Percentiles rank a stretch among this genome's conserved stretches.
Evolutionary conservation across 2,329 filamentous ascomycete genomes (phyloP).

Genomic region (Colletotrichum sp.): DNA sequence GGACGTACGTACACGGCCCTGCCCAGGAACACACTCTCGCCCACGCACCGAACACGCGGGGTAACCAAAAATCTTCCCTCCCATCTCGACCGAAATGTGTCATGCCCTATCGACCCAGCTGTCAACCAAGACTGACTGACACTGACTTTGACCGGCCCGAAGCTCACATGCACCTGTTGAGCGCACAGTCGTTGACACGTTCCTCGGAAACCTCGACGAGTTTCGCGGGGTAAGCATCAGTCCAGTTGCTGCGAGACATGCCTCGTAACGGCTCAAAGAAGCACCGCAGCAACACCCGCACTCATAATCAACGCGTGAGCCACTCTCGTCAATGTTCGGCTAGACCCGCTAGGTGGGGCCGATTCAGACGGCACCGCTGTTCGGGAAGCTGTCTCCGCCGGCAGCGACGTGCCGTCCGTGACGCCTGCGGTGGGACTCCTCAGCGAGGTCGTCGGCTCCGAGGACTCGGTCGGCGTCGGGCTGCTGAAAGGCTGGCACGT

Average conservation of each 20-base stretch:
- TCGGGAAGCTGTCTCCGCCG: neutral
- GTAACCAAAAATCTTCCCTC: neutral
- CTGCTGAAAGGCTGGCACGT: neutral
- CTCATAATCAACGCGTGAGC: neutral
- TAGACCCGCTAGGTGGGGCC: neutral
- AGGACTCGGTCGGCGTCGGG: neutral
- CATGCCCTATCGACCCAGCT: neutral
- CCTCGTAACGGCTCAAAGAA: neutral
- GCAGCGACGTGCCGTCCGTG: neutral
- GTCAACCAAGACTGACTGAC: neutral
- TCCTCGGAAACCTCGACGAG: neutral
- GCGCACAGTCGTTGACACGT: neutral
- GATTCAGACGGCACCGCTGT: neutral
- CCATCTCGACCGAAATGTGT: neutral
- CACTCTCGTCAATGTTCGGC: neutral
- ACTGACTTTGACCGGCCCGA: neutral
- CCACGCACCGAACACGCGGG: slow-evolving; percentile 9
- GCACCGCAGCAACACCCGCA: neutral
- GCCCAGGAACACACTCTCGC: neutral
- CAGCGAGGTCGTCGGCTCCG: neutral
- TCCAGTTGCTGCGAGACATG: neutral
- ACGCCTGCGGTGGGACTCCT: neutral
- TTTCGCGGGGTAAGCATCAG: neutral
- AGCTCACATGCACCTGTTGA: neutral
- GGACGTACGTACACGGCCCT: neutral